Percentiles rank a stretch among this genome's conserved stretches.
phyloP scores from a whole-genome alignment of 2,329 filamentous ascomycete species.

The Aspergillus texensis region DNA sequence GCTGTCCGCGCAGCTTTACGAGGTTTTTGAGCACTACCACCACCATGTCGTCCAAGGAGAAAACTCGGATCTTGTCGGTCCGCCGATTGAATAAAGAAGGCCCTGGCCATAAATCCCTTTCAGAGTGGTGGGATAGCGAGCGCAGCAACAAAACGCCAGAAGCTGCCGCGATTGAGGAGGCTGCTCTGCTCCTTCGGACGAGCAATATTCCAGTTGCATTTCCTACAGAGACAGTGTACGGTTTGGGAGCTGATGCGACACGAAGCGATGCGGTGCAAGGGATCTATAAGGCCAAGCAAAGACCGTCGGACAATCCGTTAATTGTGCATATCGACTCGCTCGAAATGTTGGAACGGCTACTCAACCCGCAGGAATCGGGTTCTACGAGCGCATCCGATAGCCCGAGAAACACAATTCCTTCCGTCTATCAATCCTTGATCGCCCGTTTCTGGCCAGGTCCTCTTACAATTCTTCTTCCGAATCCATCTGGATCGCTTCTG shows the following conservation, averaged over 20 bases:
- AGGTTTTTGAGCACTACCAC: constrained; percentile 26
- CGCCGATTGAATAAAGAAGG: constrained; percentile 40
- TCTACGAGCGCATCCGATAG: constrained; percentile 33
- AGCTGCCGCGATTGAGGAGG: constrained; percentile 60
- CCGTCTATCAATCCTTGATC: constrained; percentile 77
- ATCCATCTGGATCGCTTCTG: constrained; percentile 68
- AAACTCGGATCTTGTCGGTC: constrained; percentile 42
- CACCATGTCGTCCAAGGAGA: constrained; percentile 24
- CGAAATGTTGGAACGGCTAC: constrained; percentile 68
- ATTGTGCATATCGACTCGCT: constrained; percentile 90
- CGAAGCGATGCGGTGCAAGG: constrained; percentile 78
- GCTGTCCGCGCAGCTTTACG: constrained; percentile 31
- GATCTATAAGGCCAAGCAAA: constrained; percentile 89
- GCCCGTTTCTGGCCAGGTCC: constrained; percentile 91
- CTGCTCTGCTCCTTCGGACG: constrained; percentile 66
- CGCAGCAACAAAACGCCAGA: constrained; percentile 45
- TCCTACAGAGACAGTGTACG: constrained; percentile 97
- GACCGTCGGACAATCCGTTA: constrained; percentile 91
- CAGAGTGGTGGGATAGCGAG: constrained; percentile 45
- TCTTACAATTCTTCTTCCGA: constrained; percentile 83
- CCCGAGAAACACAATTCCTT: constrained; percentile 57
- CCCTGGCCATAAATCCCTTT: constrained; percentile 35
- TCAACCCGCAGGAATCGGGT: constrained; percentile 46
- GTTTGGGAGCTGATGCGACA: constrained; percentile 93
- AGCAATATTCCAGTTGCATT: constrained; percentile 84